Percentiles rank a stretch among this genome's conserved stretches.
phyloP scores from a whole-genome alignment of 495 filamentous ascomycete genomes.

The Trichocladium uniseriatum region DNA sequence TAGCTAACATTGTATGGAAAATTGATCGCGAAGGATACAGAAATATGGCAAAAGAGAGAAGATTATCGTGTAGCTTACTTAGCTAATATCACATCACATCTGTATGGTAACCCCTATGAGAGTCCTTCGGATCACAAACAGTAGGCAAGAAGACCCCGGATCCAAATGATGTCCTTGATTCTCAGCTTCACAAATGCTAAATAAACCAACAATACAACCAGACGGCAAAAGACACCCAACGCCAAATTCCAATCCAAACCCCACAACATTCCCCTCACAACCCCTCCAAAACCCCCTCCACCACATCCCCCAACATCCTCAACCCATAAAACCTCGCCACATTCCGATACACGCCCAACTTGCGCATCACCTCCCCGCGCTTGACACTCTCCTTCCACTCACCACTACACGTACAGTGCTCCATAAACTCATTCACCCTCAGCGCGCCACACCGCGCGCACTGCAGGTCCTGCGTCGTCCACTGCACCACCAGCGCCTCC shows the following conservation, averaged over 20 bases:
- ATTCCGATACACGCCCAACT: slow-evolving; percentile 56
- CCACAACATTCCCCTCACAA: slow-evolving; percentile 17
- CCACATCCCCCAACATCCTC: slow-evolving; percentile 67
- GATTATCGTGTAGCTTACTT: too few species aligned
- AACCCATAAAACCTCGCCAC: slow-evolving; percentile 73
- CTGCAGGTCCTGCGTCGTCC: slow-evolving; percentile 85
- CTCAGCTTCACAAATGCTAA: too few species aligned
- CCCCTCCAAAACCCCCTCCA: slow-evolving; percentile 46
- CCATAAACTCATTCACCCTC: slow-evolving; percentile 86
- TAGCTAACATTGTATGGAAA: too few species aligned
- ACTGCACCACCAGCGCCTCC: slow-evolving; percentile 63
- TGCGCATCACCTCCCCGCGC: slow-evolving; percentile 55
- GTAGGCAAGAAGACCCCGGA: too few species aligned
- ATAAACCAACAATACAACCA: too few species aligned
- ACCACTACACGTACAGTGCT: slow-evolving; percentile 90
- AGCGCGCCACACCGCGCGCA: slow-evolving; percentile 59
- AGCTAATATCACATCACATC: too few species aligned
- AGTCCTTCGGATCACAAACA: too few species aligned
- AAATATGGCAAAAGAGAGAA: too few species aligned
- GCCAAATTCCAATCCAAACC: neutral
- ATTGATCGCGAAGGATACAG: too few species aligned
- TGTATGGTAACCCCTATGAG: too few species aligned
- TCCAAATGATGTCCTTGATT: too few species aligned
- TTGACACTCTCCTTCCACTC: slow-evolving; percentile 66
- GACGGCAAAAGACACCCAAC: too few species aligned